These are phyloP conservation scores for Arachis hypogaea DNA, from an alignment of 306 rosid genomes.

Conservation along the genomic window DNA sequence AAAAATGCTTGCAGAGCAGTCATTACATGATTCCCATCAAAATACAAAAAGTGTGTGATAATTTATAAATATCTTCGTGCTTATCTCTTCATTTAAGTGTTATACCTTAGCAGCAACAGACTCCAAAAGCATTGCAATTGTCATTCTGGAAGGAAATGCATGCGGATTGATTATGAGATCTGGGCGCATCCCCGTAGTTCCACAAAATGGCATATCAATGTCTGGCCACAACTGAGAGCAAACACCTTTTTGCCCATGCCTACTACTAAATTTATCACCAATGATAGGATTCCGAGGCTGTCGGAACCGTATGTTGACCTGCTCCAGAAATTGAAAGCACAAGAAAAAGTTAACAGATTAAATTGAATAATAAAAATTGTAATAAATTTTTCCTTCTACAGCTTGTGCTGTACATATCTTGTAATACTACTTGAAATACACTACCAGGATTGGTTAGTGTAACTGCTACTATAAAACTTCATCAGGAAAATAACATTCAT, in stretches of 20 bases:
- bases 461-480: background rate
- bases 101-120: conserved; percentile 96
- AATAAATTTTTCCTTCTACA: background rate
- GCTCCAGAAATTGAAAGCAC: conserved; percentile 38
- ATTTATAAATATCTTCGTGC: background rate
- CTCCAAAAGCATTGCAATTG: conserved; percentile 98
- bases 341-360: conserved; percentile 13
- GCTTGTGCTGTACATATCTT: background rate
- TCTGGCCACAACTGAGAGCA: conserved; percentile 99
- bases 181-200: conserved; percentile 93
- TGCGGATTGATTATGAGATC: conserved; percentile 98
- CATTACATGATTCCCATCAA: background rate
- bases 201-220: conserved; percentile 97
- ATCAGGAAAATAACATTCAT: background rate
- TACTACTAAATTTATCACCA: conserved; percentile 99
- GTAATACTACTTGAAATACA: background rate
- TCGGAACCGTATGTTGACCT: conserved; percentile 92
- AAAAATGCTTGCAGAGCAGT: background rate
- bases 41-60: background rate
- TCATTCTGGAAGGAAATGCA: conserved; percentile 99
- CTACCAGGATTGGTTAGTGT: conserved; percentile 1
- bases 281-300: conserved; percentile 89
- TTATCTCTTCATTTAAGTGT: background rate
- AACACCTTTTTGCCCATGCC: conserved; percentile 99
- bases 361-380: conserved; percentile 4